phyloP scores from a whole-genome alignment of 345 rosid genomes.

The Crucihimalaya himalaica region DNA sequence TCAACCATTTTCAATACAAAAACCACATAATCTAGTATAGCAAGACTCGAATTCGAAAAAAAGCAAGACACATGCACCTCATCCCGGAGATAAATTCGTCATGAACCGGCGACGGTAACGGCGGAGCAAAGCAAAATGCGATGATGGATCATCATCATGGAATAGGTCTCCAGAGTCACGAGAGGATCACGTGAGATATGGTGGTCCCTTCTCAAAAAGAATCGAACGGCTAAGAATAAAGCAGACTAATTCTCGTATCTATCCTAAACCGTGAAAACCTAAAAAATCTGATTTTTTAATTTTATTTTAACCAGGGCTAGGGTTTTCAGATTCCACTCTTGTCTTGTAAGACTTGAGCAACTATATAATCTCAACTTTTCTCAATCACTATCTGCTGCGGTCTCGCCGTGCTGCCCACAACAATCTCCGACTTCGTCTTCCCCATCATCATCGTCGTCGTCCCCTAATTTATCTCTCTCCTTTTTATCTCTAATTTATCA shows the following conservation, averaged over 20 bases:
- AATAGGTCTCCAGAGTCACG: conserved; percentile 20
- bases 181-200: conserved; percentile 32
- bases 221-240: conserved; percentile 19
- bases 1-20: no score
- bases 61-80: no score
- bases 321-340: conserved; percentile 33
- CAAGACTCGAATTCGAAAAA: no score
- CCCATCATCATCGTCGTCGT: conserved; percentile 24
- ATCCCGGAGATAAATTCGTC: background rate
- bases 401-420: conserved; percentile 46
- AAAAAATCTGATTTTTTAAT: background rate
- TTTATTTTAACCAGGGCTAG: conserved; percentile 17
- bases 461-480: background rate
- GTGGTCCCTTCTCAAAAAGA: background rate
- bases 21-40: no score
- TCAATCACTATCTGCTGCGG: conserved; percentile 40
- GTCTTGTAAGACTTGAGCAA: conserved; percentile 23
- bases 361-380: conserved; percentile 38
- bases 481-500: background rate
- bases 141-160: background rate
- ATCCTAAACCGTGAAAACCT: background rate
- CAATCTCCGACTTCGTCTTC: conserved; percentile 42
- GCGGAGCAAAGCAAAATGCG: conserved; percentile 16
- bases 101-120: background rate
- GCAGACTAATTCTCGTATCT: background rate